These are phyloP conservation scores for Rhodomyrtus tomentosa DNA, from an alignment of 345 rosid genomes.

Conservation along the genomic window DNA sequence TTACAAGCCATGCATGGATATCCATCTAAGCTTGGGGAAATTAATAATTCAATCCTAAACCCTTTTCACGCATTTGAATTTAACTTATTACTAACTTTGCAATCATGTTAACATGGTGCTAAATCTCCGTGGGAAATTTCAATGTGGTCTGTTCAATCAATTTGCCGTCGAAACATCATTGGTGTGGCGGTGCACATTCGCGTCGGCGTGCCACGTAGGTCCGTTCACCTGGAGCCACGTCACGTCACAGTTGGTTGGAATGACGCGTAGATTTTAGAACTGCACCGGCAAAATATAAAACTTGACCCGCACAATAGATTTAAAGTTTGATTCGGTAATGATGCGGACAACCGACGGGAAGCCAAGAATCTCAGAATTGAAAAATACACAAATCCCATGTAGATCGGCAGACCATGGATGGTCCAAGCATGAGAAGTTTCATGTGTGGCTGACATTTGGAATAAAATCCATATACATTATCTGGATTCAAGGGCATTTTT, in stretches of 20 bases:
- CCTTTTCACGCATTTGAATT: background rate
- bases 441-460: background rate
- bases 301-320: background rate
- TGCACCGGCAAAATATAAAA: background rate
- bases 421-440: background rate
- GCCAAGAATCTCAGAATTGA: background rate
- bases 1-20: background rate
- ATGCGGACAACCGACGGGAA: background rate
- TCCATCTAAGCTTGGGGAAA: background rate
- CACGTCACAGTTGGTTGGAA: background rate
- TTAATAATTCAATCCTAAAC: background rate
- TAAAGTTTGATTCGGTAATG: background rate
- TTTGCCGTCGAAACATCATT: background rate
- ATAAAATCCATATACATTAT: background rate
- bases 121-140: fast-evolving
- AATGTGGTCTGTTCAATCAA: background rate
- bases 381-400: background rate
- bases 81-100: background rate
- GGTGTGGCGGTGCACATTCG: fast-evolving
- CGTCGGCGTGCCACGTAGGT: background rate
- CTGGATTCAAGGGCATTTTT: background rate
- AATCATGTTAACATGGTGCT: background rate
- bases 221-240: no score
- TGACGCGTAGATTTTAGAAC: background rate
- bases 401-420: background rate